A percentile compares a stretch with the other conserved stretches of the same genome.
These are phyloP conservation scores for Chromera velia DNA, from an alignment of 73 alveolate species.

Conservation along the genomic window DNA sequence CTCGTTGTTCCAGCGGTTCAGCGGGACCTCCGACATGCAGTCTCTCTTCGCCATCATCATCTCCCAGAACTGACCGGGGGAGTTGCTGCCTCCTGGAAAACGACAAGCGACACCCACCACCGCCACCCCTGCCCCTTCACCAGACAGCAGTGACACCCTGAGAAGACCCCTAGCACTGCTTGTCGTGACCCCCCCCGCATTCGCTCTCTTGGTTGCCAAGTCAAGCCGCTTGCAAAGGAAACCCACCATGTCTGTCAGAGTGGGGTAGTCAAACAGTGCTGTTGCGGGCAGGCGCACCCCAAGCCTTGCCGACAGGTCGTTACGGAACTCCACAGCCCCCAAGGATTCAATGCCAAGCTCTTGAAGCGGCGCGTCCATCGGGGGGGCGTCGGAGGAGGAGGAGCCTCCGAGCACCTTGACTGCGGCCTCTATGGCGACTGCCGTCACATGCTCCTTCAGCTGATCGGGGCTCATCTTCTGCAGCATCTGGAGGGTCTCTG, in stretches of 20 bases:
- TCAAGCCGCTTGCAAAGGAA: too few species aligned
- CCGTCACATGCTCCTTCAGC: not conserved
- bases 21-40: not conserved
- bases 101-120: not conserved
- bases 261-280: constrained; percentile 43
- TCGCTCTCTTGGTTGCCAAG: too few species aligned
- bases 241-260: constrained; percentile 31
- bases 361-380: not conserved
- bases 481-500: not conserved
- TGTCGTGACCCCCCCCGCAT: too few species aligned
- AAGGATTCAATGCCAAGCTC: constrained; percentile 29
- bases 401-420: not conserved
- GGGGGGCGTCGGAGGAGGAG: not conserved
- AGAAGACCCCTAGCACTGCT: too few species aligned
- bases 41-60: not conserved
- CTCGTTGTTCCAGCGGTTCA: not conserved
- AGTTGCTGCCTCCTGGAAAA: not conserved
- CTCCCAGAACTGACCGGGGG: not conserved
- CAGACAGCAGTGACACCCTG: too few species aligned
- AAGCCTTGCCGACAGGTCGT: constrained; percentile 5
- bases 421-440: not conserved
- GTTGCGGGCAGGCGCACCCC: constrained; percentile 41
- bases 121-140: too few species aligned
- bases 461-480: not conserved
- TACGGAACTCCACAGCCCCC: constrained; percentile 40